A percentile compares a stretch with the other conserved stretches of the same genome.
phyloP scores from a whole-genome alignment of 345 rosid species.

The Lenwebbia sp. region DNA sequence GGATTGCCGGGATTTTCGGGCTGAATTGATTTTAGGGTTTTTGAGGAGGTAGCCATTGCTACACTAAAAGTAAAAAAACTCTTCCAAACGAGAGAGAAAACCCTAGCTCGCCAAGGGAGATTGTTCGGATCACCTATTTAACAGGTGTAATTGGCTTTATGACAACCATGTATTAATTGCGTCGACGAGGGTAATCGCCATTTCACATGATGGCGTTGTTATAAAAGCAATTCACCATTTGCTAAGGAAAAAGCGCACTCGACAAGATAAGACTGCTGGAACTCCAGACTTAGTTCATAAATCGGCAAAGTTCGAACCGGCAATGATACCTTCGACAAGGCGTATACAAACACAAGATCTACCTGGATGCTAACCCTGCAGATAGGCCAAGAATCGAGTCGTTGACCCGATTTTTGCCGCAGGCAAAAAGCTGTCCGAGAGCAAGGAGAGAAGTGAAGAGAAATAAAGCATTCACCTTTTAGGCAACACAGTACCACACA shows the following conservation, averaged over 20 bases:
- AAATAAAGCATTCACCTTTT: background rate
- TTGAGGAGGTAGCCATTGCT: no score
- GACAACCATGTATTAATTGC: background rate
- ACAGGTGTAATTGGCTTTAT: no score
- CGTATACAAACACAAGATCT: background rate
- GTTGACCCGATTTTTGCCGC: background rate
- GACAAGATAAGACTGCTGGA: background rate
- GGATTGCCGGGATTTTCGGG: no score
- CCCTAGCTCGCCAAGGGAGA: no score
- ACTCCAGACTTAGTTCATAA: no score
- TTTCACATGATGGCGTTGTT: background rate
- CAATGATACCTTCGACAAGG: background rate
- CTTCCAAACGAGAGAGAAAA: no score
- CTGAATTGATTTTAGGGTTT: no score
- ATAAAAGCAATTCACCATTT: background rate
- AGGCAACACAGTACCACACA: background rate
- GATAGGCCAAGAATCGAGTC: background rate
- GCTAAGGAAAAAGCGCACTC: background rate
- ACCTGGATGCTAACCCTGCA: background rate
- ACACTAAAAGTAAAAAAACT: no score
- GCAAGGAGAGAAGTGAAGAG: background rate
- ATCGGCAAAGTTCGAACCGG: background rate
- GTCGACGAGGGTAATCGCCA: background rate
- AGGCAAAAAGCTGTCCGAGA: background rate
- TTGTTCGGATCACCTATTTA: no score